Evolutionary conservation across 371 early-diverging fungal species (phyloP), one percentile per base, ranked within the genome.

Genomic region (Nematocida ausubeli): DNA sequence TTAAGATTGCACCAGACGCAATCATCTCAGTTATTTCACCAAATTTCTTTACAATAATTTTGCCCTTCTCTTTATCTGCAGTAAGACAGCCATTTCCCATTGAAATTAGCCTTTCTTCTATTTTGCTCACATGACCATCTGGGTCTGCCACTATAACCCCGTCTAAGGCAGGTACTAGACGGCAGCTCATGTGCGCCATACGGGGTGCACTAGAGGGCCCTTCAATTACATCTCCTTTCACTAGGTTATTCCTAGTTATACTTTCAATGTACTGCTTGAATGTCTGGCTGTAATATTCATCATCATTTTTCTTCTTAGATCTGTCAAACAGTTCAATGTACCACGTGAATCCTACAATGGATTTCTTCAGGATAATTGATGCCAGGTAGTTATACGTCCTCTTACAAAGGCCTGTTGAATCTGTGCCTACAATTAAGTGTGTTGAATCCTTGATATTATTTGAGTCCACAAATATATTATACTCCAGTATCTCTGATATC

Each of bases 261-360:
- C 40, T 32, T 12, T 30, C 14, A 16, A 60, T 16, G 7, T 28
- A 9, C 22, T 7, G 47, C 19, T 22, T 9, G 7, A 60, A 44
- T 44, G 19, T 16, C 12, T 6, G 37, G 14, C 7, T 72, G 7
- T 3, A 35, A 12, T 50, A 12, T 28, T 50, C 19, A 3, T 12
- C 16, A 2, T 16, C 35, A 24, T 7, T 37, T 32, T 52, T 35
- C 39, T 40, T 40, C 37, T 50, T 72, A 16, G 73, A 60, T 37
- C 19, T 2, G 6, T 72, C 73, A 49, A 72, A 64, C 6, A 72
- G 50, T 4, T 72, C 73, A 22, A 49, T 19, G 65, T 72, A 72
- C 73, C 73, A 72, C 60, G 65, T 6, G 44, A 72, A 72, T 5
- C 65, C 22, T 14, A 72, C 64, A 40, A 72, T 72, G 22, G 63